These are phyloP conservation scores for Pseudopithomyces chartarum DNA, from an alignment of 2,329 filamentous ascomycete species.

Conservation along the genomic window DNA sequence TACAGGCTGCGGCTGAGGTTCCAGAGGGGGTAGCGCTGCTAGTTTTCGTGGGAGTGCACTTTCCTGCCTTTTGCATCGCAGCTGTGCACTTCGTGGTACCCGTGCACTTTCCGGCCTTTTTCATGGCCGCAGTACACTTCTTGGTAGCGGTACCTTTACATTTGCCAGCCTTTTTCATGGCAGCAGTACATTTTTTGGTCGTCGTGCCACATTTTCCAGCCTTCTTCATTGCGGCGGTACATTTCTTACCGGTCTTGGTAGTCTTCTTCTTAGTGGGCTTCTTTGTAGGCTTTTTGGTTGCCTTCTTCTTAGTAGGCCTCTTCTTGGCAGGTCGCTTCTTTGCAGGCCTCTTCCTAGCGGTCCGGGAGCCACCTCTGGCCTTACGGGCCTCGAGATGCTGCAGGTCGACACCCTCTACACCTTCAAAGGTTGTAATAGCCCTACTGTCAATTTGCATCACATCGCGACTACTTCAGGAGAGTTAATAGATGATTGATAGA, in stretches of 20 bases:
- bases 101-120: neutral
- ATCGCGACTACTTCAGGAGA: neutral
- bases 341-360: neutral
- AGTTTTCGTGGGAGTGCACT: neutral
- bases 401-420: neutral
- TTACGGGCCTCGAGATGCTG: neutral
- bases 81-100: neutral
- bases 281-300: neutral
- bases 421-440: neutral
- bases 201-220: neutral
- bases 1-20: neutral
- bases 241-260: neutral
- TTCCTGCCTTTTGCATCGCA: neutral
- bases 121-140: neutral
- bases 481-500: neutral
- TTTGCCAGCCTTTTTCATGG: neutral
- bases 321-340: neutral
- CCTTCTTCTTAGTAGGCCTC: neutral
- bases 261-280: neutral
- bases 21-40: no score
- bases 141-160: neutral
- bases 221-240: neutral
- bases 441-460: neutral
- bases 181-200: neutral
- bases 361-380: neutral